Evolutionary conservation across 1,139 yeast species (phyloP).

Genomic region (Magnusiomyces tetraspermus): DNA sequence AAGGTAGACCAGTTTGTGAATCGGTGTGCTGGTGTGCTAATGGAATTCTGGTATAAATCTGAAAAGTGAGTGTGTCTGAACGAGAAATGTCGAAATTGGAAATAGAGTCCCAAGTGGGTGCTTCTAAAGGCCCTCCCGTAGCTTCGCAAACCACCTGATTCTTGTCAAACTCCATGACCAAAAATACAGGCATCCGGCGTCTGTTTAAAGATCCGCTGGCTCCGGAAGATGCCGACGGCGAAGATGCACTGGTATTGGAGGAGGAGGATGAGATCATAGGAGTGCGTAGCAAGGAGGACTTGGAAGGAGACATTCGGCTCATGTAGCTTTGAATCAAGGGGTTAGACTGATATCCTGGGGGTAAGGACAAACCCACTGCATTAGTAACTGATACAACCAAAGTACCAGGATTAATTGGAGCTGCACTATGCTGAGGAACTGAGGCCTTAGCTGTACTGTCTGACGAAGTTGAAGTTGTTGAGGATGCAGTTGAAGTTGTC

Average conservation of each 20-base stretch:
- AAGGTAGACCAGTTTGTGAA: background rate
- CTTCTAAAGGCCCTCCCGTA: conserved; percentile 54
- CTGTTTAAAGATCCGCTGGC: background rate
- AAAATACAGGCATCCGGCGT: conserved; percentile 31
- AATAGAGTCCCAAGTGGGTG: conserved; percentile 74
- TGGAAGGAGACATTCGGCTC: conserved; percentile 12
- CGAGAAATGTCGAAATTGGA: conserved; percentile 88
- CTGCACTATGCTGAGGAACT: background rate
- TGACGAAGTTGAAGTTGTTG: background rate
- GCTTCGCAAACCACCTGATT: conserved; percentile 78
- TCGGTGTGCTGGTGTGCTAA: conserved; percentile 9
- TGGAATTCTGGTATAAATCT: conserved; percentile 68
- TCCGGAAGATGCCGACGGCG: background rate
- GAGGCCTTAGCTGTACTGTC: background rate
- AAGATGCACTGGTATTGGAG: background rate
- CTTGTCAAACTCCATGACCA: conserved; percentile 39
- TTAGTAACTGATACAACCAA: conserved; percentile 61
- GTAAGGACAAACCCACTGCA: conserved; percentile 52
- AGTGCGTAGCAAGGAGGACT: conserved; percentile 5
- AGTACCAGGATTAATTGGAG: conserved; percentile 49
- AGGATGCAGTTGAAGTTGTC: background rate
- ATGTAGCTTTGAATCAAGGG: conserved; percentile 15
- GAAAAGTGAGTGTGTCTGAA: conserved; percentile 48
- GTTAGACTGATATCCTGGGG: conserved; percentile 37
- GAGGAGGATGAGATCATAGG: conserved; percentile 11